Percentiles rank a stretch among this genome's conserved stretches.
Conservation (phyloP, 192 early-diverging fungal genomes). For the Dissophora globulifera region DNA sequence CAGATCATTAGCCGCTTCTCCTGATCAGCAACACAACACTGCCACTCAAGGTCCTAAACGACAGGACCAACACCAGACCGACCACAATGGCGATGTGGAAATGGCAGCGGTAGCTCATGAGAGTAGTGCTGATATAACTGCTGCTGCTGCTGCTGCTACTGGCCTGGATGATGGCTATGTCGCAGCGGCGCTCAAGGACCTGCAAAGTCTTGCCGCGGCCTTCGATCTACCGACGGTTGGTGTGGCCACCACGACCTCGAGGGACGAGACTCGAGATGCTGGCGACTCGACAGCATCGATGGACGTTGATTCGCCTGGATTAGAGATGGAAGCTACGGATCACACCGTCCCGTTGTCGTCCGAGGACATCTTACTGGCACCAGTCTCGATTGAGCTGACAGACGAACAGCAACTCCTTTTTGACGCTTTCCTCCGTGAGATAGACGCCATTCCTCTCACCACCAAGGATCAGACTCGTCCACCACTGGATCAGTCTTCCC, state of each 20-base stretch:
- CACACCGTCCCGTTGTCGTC: no score
- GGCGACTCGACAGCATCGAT: background rate
- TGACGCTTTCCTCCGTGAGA: conserved; percentile 18
- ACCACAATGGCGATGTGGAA: no score
- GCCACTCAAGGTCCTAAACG: no score
- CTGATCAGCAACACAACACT: no score
- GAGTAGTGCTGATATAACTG: no score
- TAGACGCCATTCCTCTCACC: conserved; percentile 24
- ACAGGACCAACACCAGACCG: no score
- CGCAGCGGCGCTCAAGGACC: conserved; percentile 18
- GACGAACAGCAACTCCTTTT: conserved; percentile 21
- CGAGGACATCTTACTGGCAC: no score
- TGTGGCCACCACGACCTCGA: background rate
- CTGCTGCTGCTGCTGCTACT: no score
- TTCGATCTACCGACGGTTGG: background rate
- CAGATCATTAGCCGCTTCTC: no score
- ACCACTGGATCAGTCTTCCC: background rate
- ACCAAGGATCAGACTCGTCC: conserved; percentile 13
- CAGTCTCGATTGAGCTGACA: conserved; percentile 2
- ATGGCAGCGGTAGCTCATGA: no score
- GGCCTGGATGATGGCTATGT: background rate
- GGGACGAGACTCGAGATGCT: background rate
- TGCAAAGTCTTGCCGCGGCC: conserved; percentile 35
- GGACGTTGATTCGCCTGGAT: conserved; percentile 4
- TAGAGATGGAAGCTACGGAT: no score